phyloP scores from a whole-genome alignment of 2,329 filamentous ascomycete genomes.

The Huntiella bhutanensis region DNA sequence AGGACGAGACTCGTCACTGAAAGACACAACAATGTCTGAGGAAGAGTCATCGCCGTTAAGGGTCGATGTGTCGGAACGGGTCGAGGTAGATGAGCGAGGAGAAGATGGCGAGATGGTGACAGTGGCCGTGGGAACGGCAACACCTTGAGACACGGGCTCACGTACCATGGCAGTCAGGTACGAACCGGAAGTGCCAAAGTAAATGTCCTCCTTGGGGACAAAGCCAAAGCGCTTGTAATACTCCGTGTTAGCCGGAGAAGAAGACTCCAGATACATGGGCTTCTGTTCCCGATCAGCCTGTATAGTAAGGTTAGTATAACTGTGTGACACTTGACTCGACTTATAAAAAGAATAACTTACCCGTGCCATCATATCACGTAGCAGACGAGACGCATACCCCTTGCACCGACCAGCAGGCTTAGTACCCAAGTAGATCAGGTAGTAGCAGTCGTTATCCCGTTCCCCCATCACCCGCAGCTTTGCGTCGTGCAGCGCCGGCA shows the following conservation, averaged over 20 bases:
- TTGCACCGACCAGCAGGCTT: constrained; percentile 50
- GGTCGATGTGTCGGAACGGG: constrained; percentile 4
- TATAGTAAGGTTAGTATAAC: background rate
- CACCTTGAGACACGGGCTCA: constrained; percentile 33
- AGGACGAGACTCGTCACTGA: too few relatives aligned
- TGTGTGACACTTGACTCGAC: background rate
- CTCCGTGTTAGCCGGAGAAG: constrained; percentile 43
- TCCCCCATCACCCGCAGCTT: constrained; percentile 51
- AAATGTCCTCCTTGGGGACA: constrained; percentile 41
- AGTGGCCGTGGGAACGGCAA: constrained; percentile 10
- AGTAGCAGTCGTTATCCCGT: constrained; percentile 51
- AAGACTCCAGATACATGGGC: constrained; percentile 63
- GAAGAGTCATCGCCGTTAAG: constrained; percentile 10
- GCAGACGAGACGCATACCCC: constrained; percentile 53
- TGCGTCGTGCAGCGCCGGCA: constrained; percentile 54
- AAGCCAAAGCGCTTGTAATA: constrained; percentile 68
- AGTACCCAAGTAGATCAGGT: constrained; percentile 69
- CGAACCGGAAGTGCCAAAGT: constrained; percentile 35
- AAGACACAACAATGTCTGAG: too few relatives aligned
- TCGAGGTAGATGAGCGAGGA: too few relatives aligned
- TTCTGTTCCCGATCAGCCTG: constrained; percentile 49
- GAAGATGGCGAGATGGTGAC: too few relatives aligned
- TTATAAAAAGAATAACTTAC: constrained; percentile 21
- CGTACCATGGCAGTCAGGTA: constrained; percentile 66
- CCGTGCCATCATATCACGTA: constrained; percentile 47